Evolutionary conservation across 78 protist species (phyloP).

Genomic region (Andalucia godoyi): DNA sequence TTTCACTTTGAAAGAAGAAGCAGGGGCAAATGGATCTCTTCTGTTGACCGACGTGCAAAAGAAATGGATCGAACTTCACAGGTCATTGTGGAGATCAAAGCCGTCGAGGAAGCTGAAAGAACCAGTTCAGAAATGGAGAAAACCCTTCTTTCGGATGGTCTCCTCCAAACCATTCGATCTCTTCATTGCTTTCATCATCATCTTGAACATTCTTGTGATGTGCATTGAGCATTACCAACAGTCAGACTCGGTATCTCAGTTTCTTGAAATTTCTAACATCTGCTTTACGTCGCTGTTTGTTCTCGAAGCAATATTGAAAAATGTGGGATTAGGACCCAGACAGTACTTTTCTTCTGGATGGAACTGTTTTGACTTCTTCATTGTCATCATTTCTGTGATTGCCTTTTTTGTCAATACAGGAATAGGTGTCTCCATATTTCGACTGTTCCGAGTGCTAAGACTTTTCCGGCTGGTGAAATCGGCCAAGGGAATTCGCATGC

Average conservation of each 20-base stretch:
- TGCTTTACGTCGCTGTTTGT: not conserved
- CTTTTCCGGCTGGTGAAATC: not conserved
- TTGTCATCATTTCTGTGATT: not conserved
- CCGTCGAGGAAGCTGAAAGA: not conserved
- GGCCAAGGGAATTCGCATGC: not conserved
- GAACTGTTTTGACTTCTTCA: slow-evolving; percentile 8
- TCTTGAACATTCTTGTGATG: slow-evolving; percentile 3
- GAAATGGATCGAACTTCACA: not conserved
- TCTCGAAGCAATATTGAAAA: slow-evolving; percentile 17
- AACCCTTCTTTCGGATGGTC: not conserved
- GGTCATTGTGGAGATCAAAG: not conserved
- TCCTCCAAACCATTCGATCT: not conserved
- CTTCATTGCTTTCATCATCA: not conserved
- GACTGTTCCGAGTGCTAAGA: not conserved
- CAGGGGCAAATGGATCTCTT: not conserved
- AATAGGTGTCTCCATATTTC: not conserved
- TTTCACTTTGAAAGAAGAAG: not conserved
- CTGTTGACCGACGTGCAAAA: not conserved
- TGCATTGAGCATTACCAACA: not conserved
- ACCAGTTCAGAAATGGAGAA: not conserved
- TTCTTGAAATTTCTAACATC: not conserved
- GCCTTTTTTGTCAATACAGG: not conserved
- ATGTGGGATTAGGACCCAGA: not conserved
- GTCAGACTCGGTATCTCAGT: not conserved
- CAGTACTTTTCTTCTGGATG: not conserved